A percentile compares a stretch with the other conserved stretches of the same genome.
phyloP scores from a whole-genome alignment of 345 rosid genomes.

The Bruguiera gymnorhiza region DNA sequence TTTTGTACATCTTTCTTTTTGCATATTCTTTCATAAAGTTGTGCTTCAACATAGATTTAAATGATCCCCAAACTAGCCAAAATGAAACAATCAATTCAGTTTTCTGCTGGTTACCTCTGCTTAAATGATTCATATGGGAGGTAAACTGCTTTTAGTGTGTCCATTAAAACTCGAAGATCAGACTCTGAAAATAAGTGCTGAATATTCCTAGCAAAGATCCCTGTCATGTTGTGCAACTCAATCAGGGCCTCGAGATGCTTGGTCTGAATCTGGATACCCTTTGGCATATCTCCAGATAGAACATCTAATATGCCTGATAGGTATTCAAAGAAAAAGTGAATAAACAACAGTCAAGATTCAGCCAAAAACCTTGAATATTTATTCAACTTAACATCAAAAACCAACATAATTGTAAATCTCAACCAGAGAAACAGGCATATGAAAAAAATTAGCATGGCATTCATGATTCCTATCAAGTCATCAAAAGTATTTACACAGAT shows the following conservation, averaged over 20 bases:
- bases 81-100: slow-evolving; percentile 1
- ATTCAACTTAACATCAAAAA: too few relatives aligned
- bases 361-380: too few relatives aligned
- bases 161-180: slow-evolving; percentile 65
- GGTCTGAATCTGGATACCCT: slow-evolving; percentile 80
- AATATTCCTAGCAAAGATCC: slow-evolving; percentile 78
- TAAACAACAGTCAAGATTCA: background rate
- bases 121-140: slow-evolving; percentile 83
- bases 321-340: slow-evolving; percentile 21
- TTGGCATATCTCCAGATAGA: slow-evolving; percentile 89
- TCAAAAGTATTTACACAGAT: too few relatives aligned
- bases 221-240: slow-evolving; percentile 86
- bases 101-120: slow-evolving; percentile 58
- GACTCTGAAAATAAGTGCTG: slow-evolving; percentile 92
- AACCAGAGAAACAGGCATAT: too few relatives aligned
- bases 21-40: too few relatives aligned
- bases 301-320: slow-evolving; percentile 75
- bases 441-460: too few relatives aligned
- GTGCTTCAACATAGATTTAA: background rate
- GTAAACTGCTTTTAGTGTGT: slow-evolving; percentile 84
- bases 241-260: slow-evolving; percentile 91
- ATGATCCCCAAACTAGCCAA: background rate
- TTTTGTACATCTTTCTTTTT: too few relatives aligned
- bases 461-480: too few relatives aligned
- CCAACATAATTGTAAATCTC: too few relatives aligned